These are phyloP conservation scores for Aspergillus flavus DNA, from an alignment of 2,329 filamentous ascomycete genomes.

Conservation along the genomic window DNA sequence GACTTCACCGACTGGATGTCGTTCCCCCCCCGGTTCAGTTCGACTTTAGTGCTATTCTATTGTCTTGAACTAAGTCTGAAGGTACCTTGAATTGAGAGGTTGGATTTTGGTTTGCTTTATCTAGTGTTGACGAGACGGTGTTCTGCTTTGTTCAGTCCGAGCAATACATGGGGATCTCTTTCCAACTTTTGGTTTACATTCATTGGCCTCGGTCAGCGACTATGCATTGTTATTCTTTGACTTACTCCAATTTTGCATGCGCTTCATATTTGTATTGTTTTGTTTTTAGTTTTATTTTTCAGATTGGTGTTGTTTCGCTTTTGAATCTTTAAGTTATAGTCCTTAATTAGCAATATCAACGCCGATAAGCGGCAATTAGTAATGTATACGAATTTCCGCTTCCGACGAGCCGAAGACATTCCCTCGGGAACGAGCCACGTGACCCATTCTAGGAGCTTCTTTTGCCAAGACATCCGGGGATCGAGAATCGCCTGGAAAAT, in stretches of 20 bases:
- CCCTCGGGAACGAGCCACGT: conserved; percentile 37
- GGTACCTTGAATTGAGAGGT: neutral
- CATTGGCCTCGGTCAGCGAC: neutral
- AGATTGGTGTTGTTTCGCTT: neutral
- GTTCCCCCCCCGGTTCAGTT: no score
- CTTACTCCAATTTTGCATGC: neutral
- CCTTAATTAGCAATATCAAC: neutral
- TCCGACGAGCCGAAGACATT: conserved; percentile 28
- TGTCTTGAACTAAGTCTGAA: neutral
- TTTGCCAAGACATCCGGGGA: conserved; percentile 47
- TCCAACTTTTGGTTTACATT: neutral
- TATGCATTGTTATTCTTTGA: neutral
- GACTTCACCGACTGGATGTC: neutral
- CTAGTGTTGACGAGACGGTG: neutral
- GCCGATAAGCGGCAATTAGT: neutral
- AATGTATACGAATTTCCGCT: neutral
- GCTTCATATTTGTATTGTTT: neutral
- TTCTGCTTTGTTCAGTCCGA: neutral
- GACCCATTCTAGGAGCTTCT: conserved; percentile 46
- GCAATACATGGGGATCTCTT: neutral
- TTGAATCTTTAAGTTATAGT: neutral
- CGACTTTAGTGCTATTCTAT: neutral
- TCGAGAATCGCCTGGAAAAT: conserved; percentile 45
- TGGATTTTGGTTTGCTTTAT: neutral
- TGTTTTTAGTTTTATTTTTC: neutral